Evolutionary conservation across 345 rosid species (phyloP).

Genomic region (Salix brachista): DNA sequence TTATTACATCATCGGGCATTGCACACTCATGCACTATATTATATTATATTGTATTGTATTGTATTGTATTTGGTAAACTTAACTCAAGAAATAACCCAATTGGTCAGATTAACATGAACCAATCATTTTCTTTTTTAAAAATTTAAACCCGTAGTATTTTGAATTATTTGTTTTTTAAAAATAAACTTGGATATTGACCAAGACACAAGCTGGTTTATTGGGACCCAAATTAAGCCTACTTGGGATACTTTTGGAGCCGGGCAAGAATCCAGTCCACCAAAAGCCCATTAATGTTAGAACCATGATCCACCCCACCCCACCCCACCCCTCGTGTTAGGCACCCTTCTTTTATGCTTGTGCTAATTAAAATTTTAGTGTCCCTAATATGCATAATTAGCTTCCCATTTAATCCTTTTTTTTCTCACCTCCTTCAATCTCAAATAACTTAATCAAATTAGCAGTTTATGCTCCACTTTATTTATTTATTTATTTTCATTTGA

Average conservation of each 20-base stretch:
- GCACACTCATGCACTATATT: no score
- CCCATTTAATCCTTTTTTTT: not conserved
- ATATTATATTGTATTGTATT: no score
- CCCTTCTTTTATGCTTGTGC: not conserved
- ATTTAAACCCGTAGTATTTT: no score
- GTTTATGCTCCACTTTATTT: not conserved
- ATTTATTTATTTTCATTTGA: no score
- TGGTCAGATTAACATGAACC: no score
- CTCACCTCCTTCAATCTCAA: not conserved
- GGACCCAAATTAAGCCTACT: not conserved
- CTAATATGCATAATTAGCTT: not conserved
- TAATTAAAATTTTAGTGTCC: no score
- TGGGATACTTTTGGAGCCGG: not conserved
- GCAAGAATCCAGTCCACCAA: not conserved
- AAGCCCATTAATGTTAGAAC: not conserved
- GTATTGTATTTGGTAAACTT: no score
- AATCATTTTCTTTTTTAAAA: no score
- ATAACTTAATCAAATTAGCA: not conserved
- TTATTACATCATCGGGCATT: not conserved
- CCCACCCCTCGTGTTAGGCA: not conserved
- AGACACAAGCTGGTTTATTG: no score
- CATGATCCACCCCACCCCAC: not conserved
- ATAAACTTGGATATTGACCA: no score
- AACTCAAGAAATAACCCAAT: no score
- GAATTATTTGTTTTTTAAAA: no score